A percentile compares a stretch with the other conserved stretches of the same genome.
Conservation (phyloP, 768 basidiomycete genomes). For the Boletus rex-veris region DNA sequence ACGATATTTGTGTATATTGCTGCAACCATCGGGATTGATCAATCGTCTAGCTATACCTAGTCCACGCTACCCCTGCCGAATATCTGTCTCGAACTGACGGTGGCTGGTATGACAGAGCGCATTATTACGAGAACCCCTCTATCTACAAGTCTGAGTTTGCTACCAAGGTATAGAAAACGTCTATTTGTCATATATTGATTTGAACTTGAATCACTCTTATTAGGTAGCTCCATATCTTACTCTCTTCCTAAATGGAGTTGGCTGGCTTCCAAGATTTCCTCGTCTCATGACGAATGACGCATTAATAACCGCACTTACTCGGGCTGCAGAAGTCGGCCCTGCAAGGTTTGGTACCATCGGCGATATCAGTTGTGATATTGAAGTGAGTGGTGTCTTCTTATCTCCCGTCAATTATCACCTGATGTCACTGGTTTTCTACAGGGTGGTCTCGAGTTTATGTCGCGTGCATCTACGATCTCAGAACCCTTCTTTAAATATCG, state of each 20-base stretch:
- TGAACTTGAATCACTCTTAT: not conserved
- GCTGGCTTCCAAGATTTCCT: constrained; percentile 79
- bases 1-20: not conserved
- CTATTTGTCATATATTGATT: not conserved
- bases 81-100: constrained; percentile 66
- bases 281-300: constrained; percentile 71
- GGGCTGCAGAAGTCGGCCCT: constrained; percentile 47
- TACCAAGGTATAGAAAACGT: constrained; percentile 46
- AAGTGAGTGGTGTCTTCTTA: constrained; percentile 38
- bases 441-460: constrained; percentile 85
- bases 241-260: constrained; percentile 80
- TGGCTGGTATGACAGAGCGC: constrained; percentile 51
- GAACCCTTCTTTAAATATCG: constrained; percentile 63
- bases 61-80: constrained; percentile 64
- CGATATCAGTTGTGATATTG: constrained; percentile 89
- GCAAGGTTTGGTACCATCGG: constrained; percentile 70
- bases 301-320: constrained; percentile 47
- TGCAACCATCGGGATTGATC: not conserved
- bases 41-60: constrained; percentile 61
- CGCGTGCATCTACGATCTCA: constrained; percentile 72
- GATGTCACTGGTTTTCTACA: constrained; percentile 23
- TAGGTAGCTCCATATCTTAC: constrained; percentile 85
- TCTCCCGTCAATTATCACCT: not conserved
- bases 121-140: constrained; percentile 74
- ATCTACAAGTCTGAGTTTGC: constrained; percentile 66